Base-by-base conservation (phyloP, 495 filamentous ascomycete genomes). In the Penicillium arizonense region DNA sequence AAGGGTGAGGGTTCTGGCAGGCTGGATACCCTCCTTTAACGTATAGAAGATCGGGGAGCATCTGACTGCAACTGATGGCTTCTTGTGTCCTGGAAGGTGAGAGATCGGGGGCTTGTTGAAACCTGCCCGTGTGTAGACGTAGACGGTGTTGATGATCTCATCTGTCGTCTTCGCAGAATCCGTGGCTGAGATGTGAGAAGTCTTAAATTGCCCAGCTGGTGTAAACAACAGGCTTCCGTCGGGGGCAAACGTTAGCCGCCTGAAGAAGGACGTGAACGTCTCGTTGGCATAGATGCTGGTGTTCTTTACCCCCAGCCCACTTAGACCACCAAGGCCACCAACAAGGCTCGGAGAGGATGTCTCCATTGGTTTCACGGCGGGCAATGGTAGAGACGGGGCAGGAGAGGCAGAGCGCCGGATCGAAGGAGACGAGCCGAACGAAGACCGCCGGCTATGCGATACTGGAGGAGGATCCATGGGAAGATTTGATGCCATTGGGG, bases 71-170 rank as follows among this genome's bases (percentile, higher is more conserved):
- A 99, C 89, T 2, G 95, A 99, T 8, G 95, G 93, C 65, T 99
- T 99, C 77, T 97, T 99, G 61, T 97, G 93, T 2, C 94, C 95
- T 0, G 95, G 95, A 28, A 99, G 80, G 72, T 97, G 93, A n/a
- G 95, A 91, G 51, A 99, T 89, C 13, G 95, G 95, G 12, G 95
- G 91, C 65, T 93, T 97, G 69, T 96, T 97, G 60, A 99, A 88
- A 11, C 95, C 95, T 14, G 91, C 95, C 52, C 95, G 82, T 0
- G 93, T 97, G 65, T 99, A 99, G 41, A 99, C 90, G 70, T 97
- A 99, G 24, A 97, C 95, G 0, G 95, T 99, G 63, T 99, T 99
- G 70, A 87, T 90, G 34, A 96, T 78, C 36, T 99, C 93, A 53
- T 91, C 92, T 0, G 81, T 77, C 2, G 82, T 79, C 68, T 91